phyloP scores from a whole-genome alignment of 371 early-diverging fungal species.

The Rhizopus stolonifer region DNA sequence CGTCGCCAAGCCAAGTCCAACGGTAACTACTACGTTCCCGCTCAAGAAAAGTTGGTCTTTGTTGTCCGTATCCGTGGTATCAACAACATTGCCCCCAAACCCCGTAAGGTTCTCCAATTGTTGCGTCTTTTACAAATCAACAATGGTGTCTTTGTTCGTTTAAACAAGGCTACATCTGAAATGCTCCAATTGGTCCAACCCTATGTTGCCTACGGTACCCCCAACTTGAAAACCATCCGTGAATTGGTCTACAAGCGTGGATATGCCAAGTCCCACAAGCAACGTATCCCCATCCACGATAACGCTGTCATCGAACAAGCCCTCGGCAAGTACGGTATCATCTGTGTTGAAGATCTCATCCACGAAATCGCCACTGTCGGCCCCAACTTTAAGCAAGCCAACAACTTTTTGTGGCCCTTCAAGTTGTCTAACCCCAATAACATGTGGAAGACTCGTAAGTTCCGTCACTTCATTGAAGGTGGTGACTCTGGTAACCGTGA shows the following conservation, averaged over 20 bases:
- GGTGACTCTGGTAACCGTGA: constrained; percentile 99
- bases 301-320: constrained; percentile 93
- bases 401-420: constrained; percentile 99
- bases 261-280: constrained; percentile 96
- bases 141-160: constrained; percentile 97
- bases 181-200: constrained; percentile 98
- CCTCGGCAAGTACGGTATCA: constrained; percentile 95
- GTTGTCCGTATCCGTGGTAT: constrained; percentile 97
- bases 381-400: constrained; percentile 84
- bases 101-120: constrained; percentile 98
- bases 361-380: constrained; percentile 99
- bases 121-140: constrained; percentile 99
- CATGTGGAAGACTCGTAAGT: constrained; percentile 96
- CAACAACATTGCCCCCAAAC: constrained; percentile 99
- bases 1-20: constrained; percentile 89
- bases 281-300: constrained; percentile 95
- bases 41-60: constrained; percentile 97
- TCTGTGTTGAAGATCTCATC: constrained; percentile 99
- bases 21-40: constrained; percentile 94
- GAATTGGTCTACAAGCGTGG: constrained; percentile 99
- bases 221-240: constrained; percentile 98
- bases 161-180: constrained; percentile 98
- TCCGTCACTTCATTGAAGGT: constrained; percentile 96
- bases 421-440: constrained; percentile 98
- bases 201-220: constrained; percentile 96